Conservation (phyloP, 768 basidiomycete genomes). For the Dentipellis fragilis region DNA sequence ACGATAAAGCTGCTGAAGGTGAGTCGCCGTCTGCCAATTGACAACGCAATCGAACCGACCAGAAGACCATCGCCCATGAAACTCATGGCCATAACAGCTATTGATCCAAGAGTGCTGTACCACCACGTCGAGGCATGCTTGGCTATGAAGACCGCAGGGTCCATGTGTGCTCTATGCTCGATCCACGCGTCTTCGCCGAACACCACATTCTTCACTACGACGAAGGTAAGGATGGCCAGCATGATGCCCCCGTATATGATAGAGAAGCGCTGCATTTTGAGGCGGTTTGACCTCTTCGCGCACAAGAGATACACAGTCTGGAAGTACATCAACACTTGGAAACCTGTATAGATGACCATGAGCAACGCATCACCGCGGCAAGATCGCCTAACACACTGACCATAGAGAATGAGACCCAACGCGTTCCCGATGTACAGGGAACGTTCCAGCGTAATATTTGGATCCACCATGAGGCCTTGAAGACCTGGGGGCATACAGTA, state of each 20-base stretch:
- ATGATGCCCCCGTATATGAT: constrained; percentile 16
- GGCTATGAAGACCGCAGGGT: constrained; percentile 15
- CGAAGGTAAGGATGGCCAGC: constrained; percentile 19
- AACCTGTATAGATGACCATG: neutral
- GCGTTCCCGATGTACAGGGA: constrained; percentile 5
- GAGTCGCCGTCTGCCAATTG: neutral
- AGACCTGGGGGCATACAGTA: too few species aligned
- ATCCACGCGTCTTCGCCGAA: constrained; percentile 22
- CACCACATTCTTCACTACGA: constrained; percentile 17
- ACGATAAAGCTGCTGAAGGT: constrained; percentile 14
- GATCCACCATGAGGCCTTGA: neutral
- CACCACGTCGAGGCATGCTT: constrained; percentile 10
- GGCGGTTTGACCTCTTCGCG: neutral
- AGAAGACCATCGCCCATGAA: constrained; percentile 19
- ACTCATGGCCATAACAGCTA: constrained; percentile 14
- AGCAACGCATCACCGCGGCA: neutral
- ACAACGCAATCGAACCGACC: constrained; percentile 9
- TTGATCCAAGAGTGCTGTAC: constrained; percentile 18
- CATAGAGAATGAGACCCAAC: constrained; percentile 5
- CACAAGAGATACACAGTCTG: neutral
- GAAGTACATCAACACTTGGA: constrained; percentile 4
- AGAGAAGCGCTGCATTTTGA: constrained; percentile 11
- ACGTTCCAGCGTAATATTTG: constrained; percentile 3
- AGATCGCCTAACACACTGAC: neutral
- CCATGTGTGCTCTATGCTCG: constrained; percentile 18